Base-by-base conservation (phyloP, 1,284 basidiomycete species). In the Tylopilus sp. region DNA sequence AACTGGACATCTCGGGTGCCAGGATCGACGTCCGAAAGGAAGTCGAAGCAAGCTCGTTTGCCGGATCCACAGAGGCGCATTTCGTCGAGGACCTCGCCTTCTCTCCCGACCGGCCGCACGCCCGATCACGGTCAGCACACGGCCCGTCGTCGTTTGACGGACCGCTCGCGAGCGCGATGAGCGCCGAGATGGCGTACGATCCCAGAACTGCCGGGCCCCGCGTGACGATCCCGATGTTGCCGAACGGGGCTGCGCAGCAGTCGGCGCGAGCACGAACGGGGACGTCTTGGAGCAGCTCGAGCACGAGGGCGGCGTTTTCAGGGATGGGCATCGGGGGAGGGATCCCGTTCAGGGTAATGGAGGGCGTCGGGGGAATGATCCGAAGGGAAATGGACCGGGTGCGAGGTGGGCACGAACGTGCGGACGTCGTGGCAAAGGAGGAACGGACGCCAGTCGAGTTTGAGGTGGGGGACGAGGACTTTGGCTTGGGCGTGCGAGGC, bases 21-120 rank as follows among this genome's bases (percentile, higher is more conserved):
- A 82, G 79, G 70, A 77, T 93, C 43, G 79, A 84, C 11, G 86
- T 90, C 15, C 78, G 88, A 10, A 77, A 75, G 43, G 79, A 86
- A 50, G 84, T 92, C 8, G 80, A 86, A 59, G 77, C 84, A 15
- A 83, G 75, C 52, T 76, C 78, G 0, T 79, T 75, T 52, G 57
- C 65, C 0, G 60, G 57, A 0, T 67, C 70, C 0, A 71, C 67
- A 31, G 75, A 15, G 1, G 42, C 79, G 33, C 68, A 72, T 0
- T 85, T 86, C 52, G 71, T 86, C 9, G 77, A 84, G 49, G 79
- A 75, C 8, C 71, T 70, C 51, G 67, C 72, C 1, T 75, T 69
- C 49, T 65, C 72, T 1, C 54, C 59, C 0, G 49, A 53, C 11
- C 46, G 42, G 10, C 66, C 68, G 4, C 73, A 75, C 33, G 6